Evolutionary conservation across 768 basidiomycete species (phyloP), one percentile per base, ranked within the genome.

Genomic region (Mycena alexandri): DNA sequence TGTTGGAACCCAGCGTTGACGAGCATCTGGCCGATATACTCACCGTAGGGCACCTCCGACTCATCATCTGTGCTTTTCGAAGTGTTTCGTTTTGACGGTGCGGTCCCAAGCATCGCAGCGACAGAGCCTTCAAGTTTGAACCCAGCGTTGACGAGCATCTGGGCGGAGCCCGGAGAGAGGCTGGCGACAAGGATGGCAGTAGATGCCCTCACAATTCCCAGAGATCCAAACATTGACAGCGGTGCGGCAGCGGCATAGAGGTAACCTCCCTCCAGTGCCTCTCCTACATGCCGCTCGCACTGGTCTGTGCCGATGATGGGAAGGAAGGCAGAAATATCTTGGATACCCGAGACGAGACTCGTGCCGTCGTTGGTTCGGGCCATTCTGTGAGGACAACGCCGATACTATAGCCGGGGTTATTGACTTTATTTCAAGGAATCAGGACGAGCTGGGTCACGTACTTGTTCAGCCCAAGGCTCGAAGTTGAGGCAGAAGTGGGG

Each of bases 171-270:
- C 17, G 24, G 36, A 19, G 61, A 44, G 13, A 62, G 7, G 24
- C 69, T 70, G 11, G 60, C 67, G 41, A 63, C 17, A 22, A 61
- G 24, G 25, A 68, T 62, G 3, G 47, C 33, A 7, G 61, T 3
- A 10, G 56, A 41, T 4, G 67, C 63, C 52, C 68, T 50, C 12
- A 67, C 59, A n/a, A 62, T 61, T 16, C 68, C 68, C 7, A 69
- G 65, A 50, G 67, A 57, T 14, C 67, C 68, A 33, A 69, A 69
- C 14, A 68, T 68, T 3, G 68, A 69, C 10, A 69, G 56, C 9
- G 63, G 68, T 2, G 68, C 38, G 6, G 58, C 68, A 19, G 68
- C 68, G 8, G 65, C 65, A 52, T 61, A 69, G 12, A 69, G 62
- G 53, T 22, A 69, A 9, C 68, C 68, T 5, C 25, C 14, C 12